phyloP scores from a whole-genome alignment of 2,329 filamentous ascomycete genomes.

The Teratosphaeria zuluensis region DNA sequence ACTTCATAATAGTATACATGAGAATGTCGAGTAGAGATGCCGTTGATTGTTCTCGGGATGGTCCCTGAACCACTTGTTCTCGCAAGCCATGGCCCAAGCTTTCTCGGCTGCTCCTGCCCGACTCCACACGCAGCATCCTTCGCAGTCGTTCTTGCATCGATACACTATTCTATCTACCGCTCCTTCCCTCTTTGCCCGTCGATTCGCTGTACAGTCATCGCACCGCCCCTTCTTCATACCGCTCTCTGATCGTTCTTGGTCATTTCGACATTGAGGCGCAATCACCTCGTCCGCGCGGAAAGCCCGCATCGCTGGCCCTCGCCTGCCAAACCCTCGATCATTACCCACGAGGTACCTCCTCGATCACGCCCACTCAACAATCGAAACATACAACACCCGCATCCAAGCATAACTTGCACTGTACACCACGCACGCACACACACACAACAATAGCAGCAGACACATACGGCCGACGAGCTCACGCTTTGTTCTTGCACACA shows the following conservation, averaged over 20 bases:
- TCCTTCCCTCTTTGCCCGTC: not conserved
- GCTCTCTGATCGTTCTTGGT: conserved; percentile 6
- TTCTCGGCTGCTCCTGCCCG: not conserved
- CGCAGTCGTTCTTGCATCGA: not conserved
- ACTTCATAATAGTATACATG: not conserved
- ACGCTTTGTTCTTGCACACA: not conserved
- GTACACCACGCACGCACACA: not conserved
- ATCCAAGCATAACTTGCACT: not conserved
- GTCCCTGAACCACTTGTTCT: not conserved
- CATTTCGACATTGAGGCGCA: conserved; percentile 4
- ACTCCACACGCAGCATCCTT: not conserved
- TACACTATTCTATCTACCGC: not conserved
- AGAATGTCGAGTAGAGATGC: not conserved
- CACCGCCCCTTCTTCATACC: conserved; percentile 2
- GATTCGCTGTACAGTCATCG: not conserved
- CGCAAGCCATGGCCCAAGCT: not conserved
- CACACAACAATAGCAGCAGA: conserved; percentile 1
- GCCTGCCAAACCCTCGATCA: conserved; percentile 9
- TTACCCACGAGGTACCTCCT: conserved; percentile 2
- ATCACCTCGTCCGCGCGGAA: conserved; percentile 8
- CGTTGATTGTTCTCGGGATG: not conserved
- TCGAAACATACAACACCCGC: not conserved
- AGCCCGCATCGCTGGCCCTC: conserved; percentile 6
- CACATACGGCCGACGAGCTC: not conserved
- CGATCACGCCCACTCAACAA: not conserved